Evolutionary conservation across 176 grass and related monocot genomes (phyloP), one percentile per base, ranked within the genome.

Genomic region (Luzula sylvatica): DNA sequence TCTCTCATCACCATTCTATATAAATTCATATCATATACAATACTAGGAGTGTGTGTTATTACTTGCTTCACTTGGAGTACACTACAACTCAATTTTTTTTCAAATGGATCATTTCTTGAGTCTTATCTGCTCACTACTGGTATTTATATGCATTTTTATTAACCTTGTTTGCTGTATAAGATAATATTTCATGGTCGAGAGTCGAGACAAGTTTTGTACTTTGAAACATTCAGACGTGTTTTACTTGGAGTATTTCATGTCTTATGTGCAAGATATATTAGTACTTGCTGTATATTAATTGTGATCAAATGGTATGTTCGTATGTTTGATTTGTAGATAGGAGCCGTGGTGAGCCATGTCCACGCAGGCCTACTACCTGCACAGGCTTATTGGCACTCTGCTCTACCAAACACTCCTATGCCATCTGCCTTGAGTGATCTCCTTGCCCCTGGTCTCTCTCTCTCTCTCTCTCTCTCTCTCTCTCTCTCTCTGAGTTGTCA

Each of bases 321-420:
- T 29, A 18, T 55, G 8, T 71, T 8, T 17, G 42, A 6, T 55
- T 59, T 66, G 11, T 56, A 75, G 72, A 46, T 67, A 48, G 61
- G 52, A 42, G 25, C 46, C 15, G 72, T 32, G 57, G 17, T 21
- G 25, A 41, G 51, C 27, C 30, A 35, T 35, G 71, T 59, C n/a
- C 28, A 48, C 55, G 71, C 71, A 56, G 38, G 51, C 3, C 20
- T 49, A 5, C 38, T 50, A 23, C 42, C 72, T 67, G 21, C 51
- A 12, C 28, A 59, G 55, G 72, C 50, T 27, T 75, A 75, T 28
- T 75, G 61, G 72, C 20, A 67, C 27, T 65, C 41, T 48, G 61
- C 57, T 14, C 28, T 75, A 14, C 42, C 61, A 4, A 65, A 67
- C 39, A 75, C 72, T 43, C 72, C 50, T 21, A 75, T 75, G 61